A percentile compares a stretch with the other conserved stretches of the same genome.
These are phyloP conservation scores for Pythium apleroticum DNA, from an alignment of 352 stramenopile species.

Conservation along the genomic window DNA sequence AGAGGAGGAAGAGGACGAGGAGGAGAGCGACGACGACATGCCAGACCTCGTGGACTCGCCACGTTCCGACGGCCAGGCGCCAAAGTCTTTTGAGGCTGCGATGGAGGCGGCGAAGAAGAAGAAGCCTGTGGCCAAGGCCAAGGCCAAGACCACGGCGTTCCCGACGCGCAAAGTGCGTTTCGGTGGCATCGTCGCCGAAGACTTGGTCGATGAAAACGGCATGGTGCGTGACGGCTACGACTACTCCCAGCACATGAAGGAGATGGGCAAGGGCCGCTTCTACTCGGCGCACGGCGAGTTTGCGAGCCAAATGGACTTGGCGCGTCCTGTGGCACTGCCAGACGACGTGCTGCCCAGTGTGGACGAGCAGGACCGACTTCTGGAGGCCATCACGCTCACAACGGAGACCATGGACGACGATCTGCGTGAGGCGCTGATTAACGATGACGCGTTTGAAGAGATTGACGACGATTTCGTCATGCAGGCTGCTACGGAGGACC, in stretches of 20 bases:
- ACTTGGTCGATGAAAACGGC: constrained; percentile 86
- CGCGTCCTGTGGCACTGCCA: constrained; percentile 60
- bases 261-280: constrained; percentile 86
- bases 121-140: constrained; percentile 14
- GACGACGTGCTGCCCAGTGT: constrained; percentile 65
- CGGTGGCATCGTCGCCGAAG: constrained; percentile 57
- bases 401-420: constrained; percentile 89
- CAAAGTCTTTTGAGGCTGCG: constrained; percentile 9
- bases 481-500: constrained; percentile 62
- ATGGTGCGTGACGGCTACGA: constrained; percentile 92
- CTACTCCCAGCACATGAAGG: constrained; percentile 91
- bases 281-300: constrained; percentile 77
- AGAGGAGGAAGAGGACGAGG: constrained; percentile 19
- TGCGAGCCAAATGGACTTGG: constrained; percentile 53
- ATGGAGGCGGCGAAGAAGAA: constrained; percentile 24
- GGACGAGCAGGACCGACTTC: constrained; percentile 73
- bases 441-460: constrained; percentile 83
- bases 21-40: constrained; percentile 30
- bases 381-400: constrained; percentile 82
- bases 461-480: constrained; percentile 92
- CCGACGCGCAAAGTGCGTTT: constrained; percentile 67
- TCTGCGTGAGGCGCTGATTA: constrained; percentile 79
- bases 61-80: constrained; percentile 14
- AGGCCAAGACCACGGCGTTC: constrained; percentile 33
- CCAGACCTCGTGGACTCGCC: constrained; percentile 24